Conservation (phyloP, 106 monocot species). For the Acanthochlamys bracteata region DNA sequence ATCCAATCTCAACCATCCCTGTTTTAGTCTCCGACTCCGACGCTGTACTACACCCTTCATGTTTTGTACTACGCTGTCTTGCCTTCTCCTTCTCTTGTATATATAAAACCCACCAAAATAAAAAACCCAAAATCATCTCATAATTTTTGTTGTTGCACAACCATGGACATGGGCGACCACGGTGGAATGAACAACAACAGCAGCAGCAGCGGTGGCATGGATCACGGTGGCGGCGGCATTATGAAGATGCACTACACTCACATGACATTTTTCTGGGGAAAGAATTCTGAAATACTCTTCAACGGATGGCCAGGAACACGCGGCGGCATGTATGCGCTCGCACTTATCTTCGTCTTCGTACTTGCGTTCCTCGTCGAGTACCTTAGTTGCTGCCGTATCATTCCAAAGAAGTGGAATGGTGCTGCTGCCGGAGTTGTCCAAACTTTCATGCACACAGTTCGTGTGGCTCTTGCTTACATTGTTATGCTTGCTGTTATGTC, state of each 20-base stretch:
- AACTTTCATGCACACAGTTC: conserved; percentile 26
- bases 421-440: conserved; percentile 9
- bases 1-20: too few relatives aligned
- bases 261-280: conserved; percentile 80
- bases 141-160: too few relatives aligned
- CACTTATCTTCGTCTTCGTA: conserved; percentile 30
- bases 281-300: conserved; percentile 53
- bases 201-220: neutral
- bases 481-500: conserved; percentile 69
- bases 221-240: neutral
- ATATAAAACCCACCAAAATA: too few relatives aligned
- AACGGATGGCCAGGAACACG: conserved; percentile 47
- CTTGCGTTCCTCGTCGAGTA: conserved; percentile 6
- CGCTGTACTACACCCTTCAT: too few relatives aligned
- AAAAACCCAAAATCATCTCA: too few relatives aligned
- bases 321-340: conserved; percentile 47
- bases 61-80: too few relatives aligned
- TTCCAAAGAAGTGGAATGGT: neutral
- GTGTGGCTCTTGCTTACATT: conserved; percentile 37
- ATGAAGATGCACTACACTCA: conserved; percentile 10
- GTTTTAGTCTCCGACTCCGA: too few relatives aligned
- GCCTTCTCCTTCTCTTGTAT: too few relatives aligned
- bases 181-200: too few relatives aligned
- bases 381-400: neutral
- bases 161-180: neutral